Conservation (phyloP, 2,329 filamentous ascomycete genomes). For the Colletotrichum ledebouriae region DNA sequence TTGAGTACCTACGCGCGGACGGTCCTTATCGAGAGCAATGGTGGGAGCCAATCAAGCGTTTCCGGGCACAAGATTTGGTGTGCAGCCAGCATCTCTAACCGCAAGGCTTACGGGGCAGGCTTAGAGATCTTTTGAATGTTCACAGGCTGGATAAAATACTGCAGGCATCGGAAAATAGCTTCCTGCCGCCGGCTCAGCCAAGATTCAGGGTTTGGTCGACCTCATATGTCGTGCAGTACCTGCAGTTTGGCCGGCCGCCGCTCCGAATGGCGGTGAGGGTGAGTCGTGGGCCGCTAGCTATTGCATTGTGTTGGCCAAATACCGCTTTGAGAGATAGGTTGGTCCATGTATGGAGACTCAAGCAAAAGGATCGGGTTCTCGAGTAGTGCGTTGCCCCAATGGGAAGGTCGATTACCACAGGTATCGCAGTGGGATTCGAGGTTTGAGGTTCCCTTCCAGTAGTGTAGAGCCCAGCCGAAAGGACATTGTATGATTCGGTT, state of each 20-base stretch:
- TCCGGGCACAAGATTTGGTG: not conserved
- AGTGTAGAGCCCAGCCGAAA: not conserved
- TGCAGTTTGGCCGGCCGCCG: not conserved
- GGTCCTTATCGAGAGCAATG: slow-evolving; percentile 18
- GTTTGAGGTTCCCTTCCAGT: slow-evolving; percentile 7
- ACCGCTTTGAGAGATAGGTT: slow-evolving; percentile 14
- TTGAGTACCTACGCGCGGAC: not conserved
- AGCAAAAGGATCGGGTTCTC: slow-evolving; percentile 29
- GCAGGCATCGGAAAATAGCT: slow-evolving; percentile 25
- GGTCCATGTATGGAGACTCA: slow-evolving; percentile 15
- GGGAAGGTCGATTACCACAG: slow-evolving; percentile 30
- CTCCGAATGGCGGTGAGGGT: slow-evolving; percentile 39
- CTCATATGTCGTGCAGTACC: slow-evolving; percentile 2
- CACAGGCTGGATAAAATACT: slow-evolving; percentile 1
- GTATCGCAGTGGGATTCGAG: slow-evolving; percentile 4
- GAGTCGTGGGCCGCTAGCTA: slow-evolving; percentile 31
- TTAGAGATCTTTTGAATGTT: slow-evolving; percentile 8
- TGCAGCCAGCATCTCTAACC: slow-evolving; percentile 1
- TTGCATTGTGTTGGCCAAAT: slow-evolving; percentile 12
- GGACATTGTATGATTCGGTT: slow-evolving; percentile 12
- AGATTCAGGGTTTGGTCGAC: slow-evolving; percentile 7
- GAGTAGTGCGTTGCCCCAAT: slow-evolving; percentile 18
- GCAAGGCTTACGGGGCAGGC: slow-evolving; percentile 15
- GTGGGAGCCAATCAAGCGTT: slow-evolving; percentile 11
- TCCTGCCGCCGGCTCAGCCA: slow-evolving; percentile 11